A percentile compares a stretch with the other conserved stretches of the same genome.
These are phyloP conservation scores for Entomortierella lignicola DNA, from an alignment of 192 early-diverging fungal species.

Conservation along the genomic window DNA sequence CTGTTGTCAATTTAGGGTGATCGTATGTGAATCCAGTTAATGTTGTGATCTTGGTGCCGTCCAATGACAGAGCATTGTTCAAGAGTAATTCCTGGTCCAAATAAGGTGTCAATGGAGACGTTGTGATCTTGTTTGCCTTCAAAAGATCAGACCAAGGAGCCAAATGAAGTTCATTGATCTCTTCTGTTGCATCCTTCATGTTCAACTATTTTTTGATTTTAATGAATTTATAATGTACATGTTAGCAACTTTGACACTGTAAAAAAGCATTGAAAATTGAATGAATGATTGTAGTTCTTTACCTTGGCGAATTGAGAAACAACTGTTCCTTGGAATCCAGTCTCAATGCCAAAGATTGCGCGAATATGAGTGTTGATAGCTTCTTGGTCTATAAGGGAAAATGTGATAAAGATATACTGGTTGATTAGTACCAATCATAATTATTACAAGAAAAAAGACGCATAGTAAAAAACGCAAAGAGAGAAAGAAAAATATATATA, in stretches of 20 bases:
- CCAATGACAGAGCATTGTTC: slow-evolving; percentile 86
- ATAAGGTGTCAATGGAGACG: slow-evolving; percentile 93
- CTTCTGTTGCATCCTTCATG: slow-evolving; percentile 87
- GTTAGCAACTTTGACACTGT: too few species aligned
- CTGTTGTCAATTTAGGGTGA: slow-evolving; percentile 73
- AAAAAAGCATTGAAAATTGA: too few species aligned
- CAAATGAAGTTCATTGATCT: slow-evolving; percentile 93
- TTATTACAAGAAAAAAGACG: too few species aligned
- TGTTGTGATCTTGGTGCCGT: slow-evolving; percentile 84
- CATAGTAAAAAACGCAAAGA: too few species aligned
- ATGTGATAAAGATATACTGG: too few species aligned
- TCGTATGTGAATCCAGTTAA: slow-evolving; percentile 78
- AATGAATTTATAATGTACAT: slow-evolving; percentile 39
- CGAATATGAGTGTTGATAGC: slow-evolving; percentile 77
- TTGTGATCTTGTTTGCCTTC: slow-evolving; percentile 72
- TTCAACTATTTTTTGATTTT: slow-evolving; percentile 66
- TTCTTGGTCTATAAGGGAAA: slow-evolving; percentile 73
- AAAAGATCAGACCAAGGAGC: slow-evolving; percentile 93
- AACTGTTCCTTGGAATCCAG: slow-evolving; percentile 84
- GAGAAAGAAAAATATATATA: slow-evolving; percentile 14
- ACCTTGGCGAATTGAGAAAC: slow-evolving; percentile 86
- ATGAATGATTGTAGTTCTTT: not conserved
- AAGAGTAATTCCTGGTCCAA: slow-evolving; percentile 91
- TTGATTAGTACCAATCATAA: too few species aligned
- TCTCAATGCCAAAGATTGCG: slow-evolving; percentile 82